phyloP scores from a whole-genome alignment of 768 basidiomycete genomes.

The Neoboletus subvelutipes region DNA sequence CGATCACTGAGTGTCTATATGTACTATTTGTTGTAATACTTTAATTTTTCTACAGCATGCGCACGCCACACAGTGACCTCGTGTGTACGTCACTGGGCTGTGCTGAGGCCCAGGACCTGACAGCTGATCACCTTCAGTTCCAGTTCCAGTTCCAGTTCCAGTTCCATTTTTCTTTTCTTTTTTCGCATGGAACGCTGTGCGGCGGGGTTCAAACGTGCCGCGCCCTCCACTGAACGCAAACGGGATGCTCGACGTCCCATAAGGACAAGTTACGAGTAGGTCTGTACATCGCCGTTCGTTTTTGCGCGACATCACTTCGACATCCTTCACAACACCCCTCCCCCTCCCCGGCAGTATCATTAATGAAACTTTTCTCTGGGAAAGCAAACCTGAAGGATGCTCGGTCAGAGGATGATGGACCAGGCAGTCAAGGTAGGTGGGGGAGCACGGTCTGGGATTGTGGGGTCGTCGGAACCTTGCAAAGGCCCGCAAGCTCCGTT shows the following conservation, averaged over 20 bases:
- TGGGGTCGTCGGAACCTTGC: background rate
- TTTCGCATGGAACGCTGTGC: background rate
- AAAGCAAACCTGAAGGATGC: background rate
- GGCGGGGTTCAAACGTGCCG: background rate
- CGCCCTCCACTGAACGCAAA: background rate
- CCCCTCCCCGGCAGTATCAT: background rate
- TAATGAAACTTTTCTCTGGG: constrained; percentile 14
- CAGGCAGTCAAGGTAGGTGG: constrained; percentile 6
- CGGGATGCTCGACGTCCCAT: background rate
- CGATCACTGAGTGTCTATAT: too few species aligned
- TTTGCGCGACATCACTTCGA: background rate
- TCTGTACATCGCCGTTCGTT: background rate
- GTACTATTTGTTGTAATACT: too few species aligned
- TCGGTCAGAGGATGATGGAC: background rate
- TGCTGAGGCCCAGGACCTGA: too few species aligned
- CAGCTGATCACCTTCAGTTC: background rate
- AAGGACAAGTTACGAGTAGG: background rate
- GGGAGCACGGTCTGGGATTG: background rate
- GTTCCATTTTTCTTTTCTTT: background rate
- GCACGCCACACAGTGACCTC: too few species aligned
- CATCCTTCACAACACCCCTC: background rate
- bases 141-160: background rate
- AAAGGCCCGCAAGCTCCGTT: background rate
- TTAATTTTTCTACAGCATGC: too few species aligned
- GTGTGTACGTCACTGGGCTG: too few species aligned